phyloP scores from a whole-genome alignment of 768 basidiomycete species.

The Cyclocybe cylindracea region DNA sequence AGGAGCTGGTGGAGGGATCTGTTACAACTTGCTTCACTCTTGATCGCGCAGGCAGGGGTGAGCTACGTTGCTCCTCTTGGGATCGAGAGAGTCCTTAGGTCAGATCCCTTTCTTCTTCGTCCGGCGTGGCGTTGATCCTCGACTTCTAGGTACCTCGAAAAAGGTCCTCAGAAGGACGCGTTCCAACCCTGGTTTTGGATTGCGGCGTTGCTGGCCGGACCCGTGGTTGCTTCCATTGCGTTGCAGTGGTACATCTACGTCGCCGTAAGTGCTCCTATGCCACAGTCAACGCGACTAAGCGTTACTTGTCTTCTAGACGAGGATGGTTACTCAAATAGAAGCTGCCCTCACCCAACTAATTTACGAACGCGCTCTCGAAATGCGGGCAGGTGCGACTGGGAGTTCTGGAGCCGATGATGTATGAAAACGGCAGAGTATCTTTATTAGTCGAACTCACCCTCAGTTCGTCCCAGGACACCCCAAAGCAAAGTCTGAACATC shows the following conservation, averaged over 20 bases:
- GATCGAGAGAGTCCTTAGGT: too few species aligned
- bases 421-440: slow-evolving; percentile 1
- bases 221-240: slow-evolving; percentile 39
- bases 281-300: too few species aligned
- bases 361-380: slow-evolving; percentile 51
- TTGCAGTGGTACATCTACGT: slow-evolving; percentile 59
- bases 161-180: slow-evolving; percentile 26
- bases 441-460: background rate
- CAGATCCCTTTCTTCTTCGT: too few species aligned
- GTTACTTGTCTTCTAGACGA: too few species aligned
- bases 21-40: too few species aligned
- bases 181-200: slow-evolving; percentile 76
- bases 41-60: too few species aligned
- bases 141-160: slow-evolving; percentile 22
- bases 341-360: slow-evolving; percentile 43
- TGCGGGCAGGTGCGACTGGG: slow-evolving; percentile 43
- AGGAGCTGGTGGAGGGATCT: too few species aligned
- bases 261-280: slow-evolving; percentile 28
- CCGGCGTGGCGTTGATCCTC: too few species aligned
- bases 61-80: too few species aligned
- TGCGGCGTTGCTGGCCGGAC: slow-evolving; percentile 46
- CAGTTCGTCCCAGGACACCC: background rate
- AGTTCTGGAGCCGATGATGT: background rate
- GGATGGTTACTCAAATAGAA: slow-evolving; percentile 19
- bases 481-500: slow-evolving; percentile 43